Evolutionary conservation across 1,139 yeast species (phyloP).

Genomic region (Pichia cactophila): DNA sequence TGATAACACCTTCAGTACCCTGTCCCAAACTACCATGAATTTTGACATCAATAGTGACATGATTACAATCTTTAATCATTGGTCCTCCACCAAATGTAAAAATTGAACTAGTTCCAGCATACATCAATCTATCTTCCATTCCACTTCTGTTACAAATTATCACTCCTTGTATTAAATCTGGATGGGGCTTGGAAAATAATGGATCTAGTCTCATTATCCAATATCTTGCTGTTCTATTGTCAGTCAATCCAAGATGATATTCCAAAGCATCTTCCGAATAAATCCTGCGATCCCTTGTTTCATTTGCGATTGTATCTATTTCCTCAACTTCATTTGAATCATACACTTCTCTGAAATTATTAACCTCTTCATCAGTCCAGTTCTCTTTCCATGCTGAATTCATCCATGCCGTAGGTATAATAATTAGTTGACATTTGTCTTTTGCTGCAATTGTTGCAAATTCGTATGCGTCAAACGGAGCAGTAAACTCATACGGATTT

Average conservation of each 20-base stretch:
- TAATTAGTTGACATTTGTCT: constrained; percentile 45
- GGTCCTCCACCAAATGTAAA: constrained; percentile 37
- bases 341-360: constrained; percentile 14
- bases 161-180: constrained; percentile 25
- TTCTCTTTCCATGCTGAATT: constrained; percentile 27
- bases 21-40: constrained; percentile 50
- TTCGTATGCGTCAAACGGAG: constrained; percentile 71
- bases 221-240: constrained; percentile 31
- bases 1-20: constrained; percentile 54
- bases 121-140: constrained; percentile 58
- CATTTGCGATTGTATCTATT: constrained; percentile 13
- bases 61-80: constrained; percentile 5
- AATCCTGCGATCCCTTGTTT: constrained; percentile 6
- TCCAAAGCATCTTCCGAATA: constrained; percentile 6
- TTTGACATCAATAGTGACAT: constrained; percentile 27
- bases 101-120: constrained; percentile 65
- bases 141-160: constrained; percentile 69
- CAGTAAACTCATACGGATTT: constrained; percentile 76
- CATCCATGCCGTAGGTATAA: constrained; percentile 90
- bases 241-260: constrained; percentile 15
- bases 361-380: constrained; percentile 16
- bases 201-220: constrained; percentile 65
- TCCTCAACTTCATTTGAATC: constrained; percentile 3
- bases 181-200: constrained; percentile 22
- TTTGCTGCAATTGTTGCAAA: constrained; percentile 50